Evolutionary conservation across 805 yeast genomes (phyloP), one percentile per base, ranked within the genome.

Genomic region (Lipomyces mesembrius): DNA sequence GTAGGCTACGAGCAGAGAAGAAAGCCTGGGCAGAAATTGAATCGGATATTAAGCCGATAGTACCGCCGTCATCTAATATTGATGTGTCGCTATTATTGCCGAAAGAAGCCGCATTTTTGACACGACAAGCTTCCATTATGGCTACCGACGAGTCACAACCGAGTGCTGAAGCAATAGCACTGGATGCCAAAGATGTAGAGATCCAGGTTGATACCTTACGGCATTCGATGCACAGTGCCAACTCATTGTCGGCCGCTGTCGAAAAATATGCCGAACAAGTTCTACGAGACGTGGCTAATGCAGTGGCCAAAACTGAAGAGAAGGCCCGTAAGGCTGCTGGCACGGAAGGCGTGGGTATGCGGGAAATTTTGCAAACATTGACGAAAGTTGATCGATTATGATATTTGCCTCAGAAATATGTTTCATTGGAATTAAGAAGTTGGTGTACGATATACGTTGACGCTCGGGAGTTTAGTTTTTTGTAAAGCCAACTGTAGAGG

Each of bases 61-160:
- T 53, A 4, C 69, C 71, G 8, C 69, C 70, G 39, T 62, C 67
- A 14, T 59, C 67, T 11, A 66, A 68, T 35, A 62, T 68, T 46
- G 71, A 68, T 32, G 61, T 68, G 34, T 66, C 71, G 22, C 58
- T 68, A 4, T 43, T 68, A 12, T 57, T 68, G 39, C 70, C 71
- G 25, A 60, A 62, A 51, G 72, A 65, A 57, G 57, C 70, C 2
- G n/a, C 64, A 6, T 68, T 65, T 57, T 53, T 69, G 20, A 43
- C 71, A 75, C 35, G 89, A 88, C 64, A 83, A 82, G 65, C 75
- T n/a, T n/a, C n/a, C 72, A 9, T 79, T 79, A 49, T 87, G 88
- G 77, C 77, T 62, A 34, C 68, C 6, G 73, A 70, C 20, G 58
- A 53, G 22, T 51, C 57, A 60, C 52, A 2, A 61, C 52, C n/a